Evolutionary conservation across 1,139 yeast species (phyloP), one percentile per base, ranked within the genome.

Genomic region (Nakaseomyces glabratus): DNA sequence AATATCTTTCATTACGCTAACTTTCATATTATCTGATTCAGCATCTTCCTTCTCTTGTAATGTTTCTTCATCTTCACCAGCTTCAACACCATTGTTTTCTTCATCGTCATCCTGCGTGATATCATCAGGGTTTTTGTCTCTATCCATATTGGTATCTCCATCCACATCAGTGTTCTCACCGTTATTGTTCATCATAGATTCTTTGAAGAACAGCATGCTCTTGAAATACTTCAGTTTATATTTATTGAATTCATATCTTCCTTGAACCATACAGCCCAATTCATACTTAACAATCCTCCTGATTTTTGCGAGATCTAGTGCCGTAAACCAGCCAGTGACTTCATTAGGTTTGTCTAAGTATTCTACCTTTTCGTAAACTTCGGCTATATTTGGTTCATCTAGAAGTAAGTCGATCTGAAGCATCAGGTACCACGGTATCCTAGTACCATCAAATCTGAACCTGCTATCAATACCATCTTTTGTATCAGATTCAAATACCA

Each of bases 401-500:
- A 70, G 57, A 4, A 90, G 65, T 52, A 90, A 93, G 23, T 88
- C 88, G n/a, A 90, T 63, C 52, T 85, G 95, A 47, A 81, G 76
- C 37, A 81, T 71, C 4, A 84, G 70, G 2, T 84, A 72, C 35
- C 69, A 62, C 0, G 96, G 94, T 16, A 82, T 52, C 21, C 66
- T 67, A 2, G 60, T 62, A 3, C 97, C 98, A 45, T 81, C 79
- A 58, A 90, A 90, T 21, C 72, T 61, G 44, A 84, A 71, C 19
- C 69, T 60, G 20, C 67, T 18, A 26, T 62, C 60, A 25, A 57
- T 56, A 12, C 47, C 58, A 11, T 54, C 51, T 1, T 53, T 52
- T 2, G 39, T 46, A 36, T 60, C 57, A 26, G 57, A 46, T 12
- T 47, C 49, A 34, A 52, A 57, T 8, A 52, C 58, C 18, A 55